These are phyloP conservation scores for Scenedesmus sp. DNA, from an alignment of 163 green algal species.

Conservation along the genomic window DNA sequence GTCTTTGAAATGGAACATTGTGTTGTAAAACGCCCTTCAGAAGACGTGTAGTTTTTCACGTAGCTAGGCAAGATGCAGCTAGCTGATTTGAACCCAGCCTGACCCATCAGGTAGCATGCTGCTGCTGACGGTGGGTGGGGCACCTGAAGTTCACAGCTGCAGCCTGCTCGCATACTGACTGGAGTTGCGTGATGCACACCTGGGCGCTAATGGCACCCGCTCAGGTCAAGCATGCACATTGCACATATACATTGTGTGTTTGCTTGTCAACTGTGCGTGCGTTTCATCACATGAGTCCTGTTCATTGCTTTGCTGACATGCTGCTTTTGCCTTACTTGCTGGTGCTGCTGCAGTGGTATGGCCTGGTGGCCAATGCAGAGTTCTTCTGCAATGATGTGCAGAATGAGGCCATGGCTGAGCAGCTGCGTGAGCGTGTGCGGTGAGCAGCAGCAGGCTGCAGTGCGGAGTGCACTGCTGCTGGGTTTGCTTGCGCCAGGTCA, in stretches of 20 bases:
- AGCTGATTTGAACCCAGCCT: no score
- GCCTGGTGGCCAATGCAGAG: constrained; percentile 90
- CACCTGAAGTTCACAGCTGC: no score
- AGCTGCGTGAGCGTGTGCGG: constrained; percentile 92
- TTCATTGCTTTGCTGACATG: not conserved
- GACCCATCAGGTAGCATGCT: no score
- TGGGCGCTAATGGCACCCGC: not conserved
- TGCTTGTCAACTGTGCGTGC: not conserved
- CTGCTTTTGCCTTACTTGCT: not conserved
- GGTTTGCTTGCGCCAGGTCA: not conserved
- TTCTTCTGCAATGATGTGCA: constrained; percentile 96
- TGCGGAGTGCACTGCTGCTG: not conserved
- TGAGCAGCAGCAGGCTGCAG: constrained; percentile 13
- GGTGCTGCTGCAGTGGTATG: constrained; percentile 78
- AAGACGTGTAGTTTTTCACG: no score
- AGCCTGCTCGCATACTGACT: no score
- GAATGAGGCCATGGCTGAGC: constrained; percentile 96
- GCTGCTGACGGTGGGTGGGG: no score
- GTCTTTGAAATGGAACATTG: no score
- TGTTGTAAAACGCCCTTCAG: no score
- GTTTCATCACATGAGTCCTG: not conserved
- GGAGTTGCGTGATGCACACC: not conserved
- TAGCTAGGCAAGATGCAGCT: no score
- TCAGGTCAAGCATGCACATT: not conserved
- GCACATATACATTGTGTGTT: not conserved